A percentile compares a stretch with the other conserved stretches of the same genome.
phyloP scores from a whole-genome alignment of 2,329 filamentous ascomycete species.

The Aspergillus aculeatinus region DNA sequence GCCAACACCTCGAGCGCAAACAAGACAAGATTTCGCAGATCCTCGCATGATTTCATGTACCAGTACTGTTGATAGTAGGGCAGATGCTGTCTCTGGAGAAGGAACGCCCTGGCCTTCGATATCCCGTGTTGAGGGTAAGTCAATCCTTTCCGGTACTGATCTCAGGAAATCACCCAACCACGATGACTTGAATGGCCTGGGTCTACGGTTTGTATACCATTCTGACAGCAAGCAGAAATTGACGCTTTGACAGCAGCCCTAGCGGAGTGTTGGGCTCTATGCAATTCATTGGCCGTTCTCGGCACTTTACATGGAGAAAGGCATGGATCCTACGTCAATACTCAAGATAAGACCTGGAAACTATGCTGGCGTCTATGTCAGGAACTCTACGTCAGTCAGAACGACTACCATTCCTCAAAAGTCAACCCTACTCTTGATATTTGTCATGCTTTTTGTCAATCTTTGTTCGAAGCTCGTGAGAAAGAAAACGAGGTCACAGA shows the following conservation, averaged over 20 bases:
- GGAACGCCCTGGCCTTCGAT: neutral
- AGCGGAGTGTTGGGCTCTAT: slow-evolving; percentile 88
- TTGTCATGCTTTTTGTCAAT: slow-evolving; percentile 88
- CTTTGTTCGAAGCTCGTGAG: slow-evolving; percentile 80
- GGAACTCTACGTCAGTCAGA: slow-evolving; percentile 77
- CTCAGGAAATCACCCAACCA: neutral
- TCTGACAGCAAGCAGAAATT: slow-evolving; percentile 56
- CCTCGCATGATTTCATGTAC: slow-evolving; percentile 56
- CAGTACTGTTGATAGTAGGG: slow-evolving; percentile 74
- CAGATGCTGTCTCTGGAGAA: slow-evolving; percentile 22
- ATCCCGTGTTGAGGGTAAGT: slow-evolving; percentile 2
- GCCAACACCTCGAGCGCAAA: slow-evolving; percentile 80
- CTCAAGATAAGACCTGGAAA: slow-evolving; percentile 87
- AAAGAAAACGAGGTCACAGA: slow-evolving; percentile 77
- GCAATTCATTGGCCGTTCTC: slow-evolving; percentile 82
- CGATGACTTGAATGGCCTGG: neutral
- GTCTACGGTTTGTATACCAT: slow-evolving; percentile 33
- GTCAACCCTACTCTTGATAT: slow-evolving; percentile 77
- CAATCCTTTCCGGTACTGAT: slow-evolving; percentile 33
- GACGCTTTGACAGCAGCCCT: slow-evolving; percentile 73
- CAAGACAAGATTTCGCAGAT: slow-evolving; percentile 69
- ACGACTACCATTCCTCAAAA: slow-evolving; percentile 67
- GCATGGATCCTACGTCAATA: slow-evolving; percentile 68
- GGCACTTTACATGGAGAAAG: slow-evolving; percentile 80
- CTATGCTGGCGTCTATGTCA: slow-evolving; percentile 93